These are phyloP conservation scores for Ascosphaera pollenicola DNA, from an alignment of 2,329 filamentous ascomycete genomes.

Conservation along the genomic window DNA sequence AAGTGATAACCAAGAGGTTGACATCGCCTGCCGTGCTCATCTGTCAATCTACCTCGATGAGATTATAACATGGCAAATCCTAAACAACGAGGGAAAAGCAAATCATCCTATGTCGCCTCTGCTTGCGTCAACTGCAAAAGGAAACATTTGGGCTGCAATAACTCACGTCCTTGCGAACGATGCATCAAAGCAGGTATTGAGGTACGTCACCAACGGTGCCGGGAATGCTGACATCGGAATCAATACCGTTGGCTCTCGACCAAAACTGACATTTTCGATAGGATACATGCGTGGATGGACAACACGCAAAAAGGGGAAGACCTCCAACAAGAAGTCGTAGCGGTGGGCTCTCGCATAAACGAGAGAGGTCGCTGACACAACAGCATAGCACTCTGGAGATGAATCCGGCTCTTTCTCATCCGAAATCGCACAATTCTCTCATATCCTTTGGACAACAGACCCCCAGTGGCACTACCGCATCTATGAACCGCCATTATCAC, in stretches of 20 bases:
- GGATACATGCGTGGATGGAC: constrained; percentile 14
- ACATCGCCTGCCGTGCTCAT: too few relatives aligned
- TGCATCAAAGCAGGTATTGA: constrained; percentile 17
- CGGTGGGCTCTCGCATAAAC: background rate
- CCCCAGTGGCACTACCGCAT: background rate
- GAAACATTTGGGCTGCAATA: constrained; percentile 18
- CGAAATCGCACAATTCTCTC: background rate
- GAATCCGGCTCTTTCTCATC: background rate
- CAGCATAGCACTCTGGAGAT: background rate
- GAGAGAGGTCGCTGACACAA: background rate
- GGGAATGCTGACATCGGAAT: background rate
- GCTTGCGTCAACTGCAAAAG: constrained; percentile 19
- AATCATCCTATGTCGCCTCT: constrained; percentile 14
- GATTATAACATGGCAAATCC: background rate
- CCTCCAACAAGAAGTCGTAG: constrained; percentile 9
- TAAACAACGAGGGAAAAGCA: background rate
- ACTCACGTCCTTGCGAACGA: constrained; percentile 14
- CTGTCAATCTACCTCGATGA: background rate
- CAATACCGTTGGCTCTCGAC: background rate
- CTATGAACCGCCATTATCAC: background rate
- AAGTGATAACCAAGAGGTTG: too few relatives aligned
- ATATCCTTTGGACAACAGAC: background rate
- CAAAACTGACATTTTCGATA: constrained; percentile 6
- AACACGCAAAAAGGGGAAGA: constrained; percentile 15
- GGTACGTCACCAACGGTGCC: constrained; percentile 7